A percentile compares a stretch with the other conserved stretches of the same genome.
Conservation (phyloP, 2,329 filamentous ascomycete genomes). For the Neofusicoccum umdonicola region DNA sequence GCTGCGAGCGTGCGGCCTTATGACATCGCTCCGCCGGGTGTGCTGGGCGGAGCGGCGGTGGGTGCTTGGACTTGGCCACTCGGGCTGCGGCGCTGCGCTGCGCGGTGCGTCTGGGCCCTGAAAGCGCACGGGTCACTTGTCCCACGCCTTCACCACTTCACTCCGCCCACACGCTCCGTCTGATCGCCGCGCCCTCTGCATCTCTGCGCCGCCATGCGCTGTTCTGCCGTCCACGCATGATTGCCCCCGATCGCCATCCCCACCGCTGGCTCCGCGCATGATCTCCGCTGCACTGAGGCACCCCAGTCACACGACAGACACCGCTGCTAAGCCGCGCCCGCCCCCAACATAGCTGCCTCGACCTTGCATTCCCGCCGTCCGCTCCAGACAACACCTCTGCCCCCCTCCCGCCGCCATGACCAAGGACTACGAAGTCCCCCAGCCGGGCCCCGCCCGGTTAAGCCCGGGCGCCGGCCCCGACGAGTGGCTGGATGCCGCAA, state of each 20-base stretch:
- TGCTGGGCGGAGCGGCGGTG: too few species aligned
- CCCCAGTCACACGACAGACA: conserved; percentile 28
- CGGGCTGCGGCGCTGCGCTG: too few species aligned
- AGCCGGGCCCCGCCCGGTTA: conserved; percentile 86
- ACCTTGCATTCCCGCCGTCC: background rate
- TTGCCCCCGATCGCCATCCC: conserved; percentile 15
- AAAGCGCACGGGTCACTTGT: conserved; percentile 5
- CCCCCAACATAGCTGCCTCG: background rate
- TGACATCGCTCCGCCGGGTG: background rate
- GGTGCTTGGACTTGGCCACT: background rate
- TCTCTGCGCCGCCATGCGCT: conserved; percentile 16
- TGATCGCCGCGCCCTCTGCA: conserved; percentile 7
- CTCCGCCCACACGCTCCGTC: conserved; percentile 11
- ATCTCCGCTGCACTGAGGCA: background rate
- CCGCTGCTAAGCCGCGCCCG: conserved; percentile 17
- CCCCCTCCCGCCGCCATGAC: conserved; percentile 36
- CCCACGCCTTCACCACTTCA: conserved; percentile 5
- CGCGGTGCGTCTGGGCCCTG: conserved; percentile 2
- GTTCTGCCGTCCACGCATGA: conserved; percentile 14
- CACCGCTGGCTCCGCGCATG: conserved; percentile 3
- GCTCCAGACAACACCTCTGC: background rate
- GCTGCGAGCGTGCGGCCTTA: background rate
- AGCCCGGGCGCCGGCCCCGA: conserved; percentile 81
- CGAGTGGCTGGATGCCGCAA: conserved; percentile 95
- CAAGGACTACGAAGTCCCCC: conserved; percentile 65